A percentile compares a stretch with the other conserved stretches of the same genome.
phyloP scores from a whole-genome alignment of 1,284 basidiomycete genomes.

The Porodaedalea pini region DNA sequence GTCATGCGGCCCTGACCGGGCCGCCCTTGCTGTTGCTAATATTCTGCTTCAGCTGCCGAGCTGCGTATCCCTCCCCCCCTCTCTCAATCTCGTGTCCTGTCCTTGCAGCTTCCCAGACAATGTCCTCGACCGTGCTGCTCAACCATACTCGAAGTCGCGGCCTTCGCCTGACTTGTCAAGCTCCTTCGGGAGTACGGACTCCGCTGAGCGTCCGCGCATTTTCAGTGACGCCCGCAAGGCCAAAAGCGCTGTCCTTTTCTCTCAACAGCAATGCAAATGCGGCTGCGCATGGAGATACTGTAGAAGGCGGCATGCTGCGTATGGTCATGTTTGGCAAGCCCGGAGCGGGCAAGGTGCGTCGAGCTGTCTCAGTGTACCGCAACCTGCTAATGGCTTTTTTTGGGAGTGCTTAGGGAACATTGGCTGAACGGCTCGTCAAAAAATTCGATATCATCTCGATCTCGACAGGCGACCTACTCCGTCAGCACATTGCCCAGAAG shows the following conservation, averaged over 20 bases:
- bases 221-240: slow-evolving; percentile 38
- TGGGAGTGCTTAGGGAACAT: slow-evolving; percentile 56
- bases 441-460: slow-evolving; percentile 74
- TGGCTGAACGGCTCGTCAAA: slow-evolving; percentile 65
- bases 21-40: not conserved
- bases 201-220: slow-evolving; percentile 29
- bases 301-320: slow-evolving; percentile 44
- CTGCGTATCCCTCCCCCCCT: not conserved
- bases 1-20: not conserved
- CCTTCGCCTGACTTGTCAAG: not conserved
- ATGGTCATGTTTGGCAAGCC: slow-evolving; percentile 85
- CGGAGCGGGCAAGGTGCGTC: slow-evolving; percentile 57
- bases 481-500: slow-evolving; percentile 74
- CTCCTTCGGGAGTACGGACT: not conserved
- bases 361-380: slow-evolving; percentile 12
- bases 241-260: slow-evolving; percentile 50
- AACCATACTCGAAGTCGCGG: not conserved
- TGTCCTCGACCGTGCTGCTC: not conserved
- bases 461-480: slow-evolving; percentile 77
- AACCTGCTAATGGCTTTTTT: not conserved
- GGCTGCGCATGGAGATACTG: slow-evolving; percentile 29
- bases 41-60: not conserved
- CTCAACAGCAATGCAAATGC: slow-evolving; percentile 39
- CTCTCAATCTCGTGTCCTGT: not conserved
- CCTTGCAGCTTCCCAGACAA: not conserved